phyloP scores from a whole-genome alignment of 2,329 filamentous ascomycete species.

The Orbilia quercus region DNA sequence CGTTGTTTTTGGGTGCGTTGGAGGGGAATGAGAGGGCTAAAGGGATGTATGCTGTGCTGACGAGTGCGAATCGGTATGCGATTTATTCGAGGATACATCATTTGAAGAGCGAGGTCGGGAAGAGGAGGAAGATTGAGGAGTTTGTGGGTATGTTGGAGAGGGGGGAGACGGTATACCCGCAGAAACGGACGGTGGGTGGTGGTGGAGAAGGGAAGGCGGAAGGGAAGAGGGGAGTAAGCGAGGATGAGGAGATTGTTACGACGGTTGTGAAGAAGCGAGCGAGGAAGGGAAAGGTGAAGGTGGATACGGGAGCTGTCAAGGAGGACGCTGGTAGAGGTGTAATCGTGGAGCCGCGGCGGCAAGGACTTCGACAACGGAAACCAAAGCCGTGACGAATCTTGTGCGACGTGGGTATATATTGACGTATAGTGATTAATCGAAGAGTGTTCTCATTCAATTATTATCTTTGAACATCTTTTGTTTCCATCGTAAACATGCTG shows the following conservation, averaged over 20 bases:
- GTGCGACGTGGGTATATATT: no score
- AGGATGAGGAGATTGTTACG: slow-evolving; percentile 16
- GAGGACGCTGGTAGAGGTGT: slow-evolving; percentile 11
- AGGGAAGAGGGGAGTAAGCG: slow-evolving; percentile 18
- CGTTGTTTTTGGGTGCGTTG: slow-evolving; percentile 67
- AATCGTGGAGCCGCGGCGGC: slow-evolving; percentile 17
- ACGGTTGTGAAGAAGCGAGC: slow-evolving; percentile 26
- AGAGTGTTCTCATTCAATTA: no score
- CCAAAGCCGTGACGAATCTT: slow-evolving; percentile 25
- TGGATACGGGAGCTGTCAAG: background rate
- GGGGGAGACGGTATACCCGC: slow-evolving; percentile 60
- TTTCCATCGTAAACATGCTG: background rate
- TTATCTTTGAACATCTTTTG: no score
- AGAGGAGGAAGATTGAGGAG: slow-evolving; percentile 62
- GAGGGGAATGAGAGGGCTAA: slow-evolving; percentile 62
- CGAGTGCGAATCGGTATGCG: slow-evolving; percentile 65
- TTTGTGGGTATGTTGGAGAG: slow-evolving; percentile 64
- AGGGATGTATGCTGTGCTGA: slow-evolving; percentile 65
- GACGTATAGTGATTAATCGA: no score
- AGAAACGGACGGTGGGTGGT: slow-evolving; percentile 17
- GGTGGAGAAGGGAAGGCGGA: slow-evolving; percentile 1
- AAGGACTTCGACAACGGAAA: slow-evolving; percentile 34
- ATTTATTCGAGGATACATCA: slow-evolving; percentile 65
- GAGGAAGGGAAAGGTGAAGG: slow-evolving; percentile 27
- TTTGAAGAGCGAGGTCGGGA: slow-evolving; percentile 62